A percentile compares a stretch with the other conserved stretches of the same genome.
Conservation (phyloP, 2,329 filamentous ascomycete species). For the Ceratocystis lukuohia region DNA sequence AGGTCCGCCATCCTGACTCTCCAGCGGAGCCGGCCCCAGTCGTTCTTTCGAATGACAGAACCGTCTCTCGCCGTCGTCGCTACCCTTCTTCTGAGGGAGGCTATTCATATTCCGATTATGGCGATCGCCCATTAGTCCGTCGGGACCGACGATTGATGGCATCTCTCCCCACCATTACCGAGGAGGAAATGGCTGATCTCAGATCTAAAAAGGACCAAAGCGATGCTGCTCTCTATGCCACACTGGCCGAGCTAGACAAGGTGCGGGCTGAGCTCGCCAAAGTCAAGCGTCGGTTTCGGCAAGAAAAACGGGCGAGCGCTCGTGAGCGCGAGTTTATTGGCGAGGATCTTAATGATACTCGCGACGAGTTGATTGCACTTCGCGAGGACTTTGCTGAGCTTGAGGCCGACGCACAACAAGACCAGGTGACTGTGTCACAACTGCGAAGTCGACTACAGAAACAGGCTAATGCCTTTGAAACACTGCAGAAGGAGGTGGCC, state of each 20-base stretch:
- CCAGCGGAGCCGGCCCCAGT: constrained; percentile 4
- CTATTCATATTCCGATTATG: background rate
- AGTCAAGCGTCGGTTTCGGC: constrained; percentile 12
- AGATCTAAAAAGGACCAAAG: constrained; percentile 14
- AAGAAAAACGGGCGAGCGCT: constrained; percentile 13
- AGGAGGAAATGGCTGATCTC: constrained; percentile 15
- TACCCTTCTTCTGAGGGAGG: background rate
- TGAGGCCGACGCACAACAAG: constrained; percentile 59
- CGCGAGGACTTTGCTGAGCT: constrained; percentile 28
- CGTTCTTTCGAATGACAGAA: constrained; percentile 1
- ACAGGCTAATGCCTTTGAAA: constrained; percentile 75
- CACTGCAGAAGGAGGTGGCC: constrained; percentile 83
- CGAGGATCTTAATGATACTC: constrained; percentile 61
- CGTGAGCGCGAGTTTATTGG: constrained; percentile 52
- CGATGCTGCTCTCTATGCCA: constrained; percentile 26
- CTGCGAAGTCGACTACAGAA: constrained; percentile 56
- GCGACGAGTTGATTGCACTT: constrained; percentile 14
- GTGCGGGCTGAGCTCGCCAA: constrained; percentile 27
- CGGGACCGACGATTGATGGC: background rate
- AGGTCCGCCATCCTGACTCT: constrained; percentile 16
- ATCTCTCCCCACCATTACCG: constrained; percentile 8
- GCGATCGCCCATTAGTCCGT: constrained; percentile 1
- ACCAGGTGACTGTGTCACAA: constrained; percentile 61
- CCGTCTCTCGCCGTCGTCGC: background rate
- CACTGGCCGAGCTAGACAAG: constrained; percentile 71